Base-by-base conservation (phyloP, 768 basidiomycete species). In the Rhizopogon rudus region DNA sequence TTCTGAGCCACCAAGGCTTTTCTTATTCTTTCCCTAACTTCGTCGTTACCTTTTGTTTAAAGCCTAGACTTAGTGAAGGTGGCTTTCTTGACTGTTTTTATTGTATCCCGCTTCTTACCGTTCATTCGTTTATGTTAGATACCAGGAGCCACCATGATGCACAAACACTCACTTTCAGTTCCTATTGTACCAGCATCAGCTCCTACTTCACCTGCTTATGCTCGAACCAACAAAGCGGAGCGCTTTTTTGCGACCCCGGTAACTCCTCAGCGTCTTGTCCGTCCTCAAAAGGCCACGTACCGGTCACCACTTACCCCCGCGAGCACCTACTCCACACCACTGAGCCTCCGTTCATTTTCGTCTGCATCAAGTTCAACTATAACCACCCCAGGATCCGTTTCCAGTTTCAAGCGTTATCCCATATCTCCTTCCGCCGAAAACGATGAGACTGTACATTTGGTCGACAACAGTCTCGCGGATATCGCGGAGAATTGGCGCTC, bases 401-500 rank as follows among this genome's bases (percentile, higher is more conserved):
- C 71, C 10, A 69, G 68, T 58, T 58, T 72, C 50, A 77, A 78
- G 59, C 78, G 75, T 51, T 67, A 77, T 66, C 65, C 74, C 40
- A 69, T 74, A 44, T 63, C 73, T 20, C 61, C 66, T 33, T 82
- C 79, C 16, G 80, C 77, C 12, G 79, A 79, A 61, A 74, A 75
- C 40, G 67, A 69, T 37, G 16, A 20, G 31, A 13, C 51, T 39
- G 14, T 46, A 42, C 52, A 66, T 60, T 51, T 66, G 44, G 77
- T 77, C 60, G 75, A 76, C 60, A 72, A 69, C 59, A 79, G 77
- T 62, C 72, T 83, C 22, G 80, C 82, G 14, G 82, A 86, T 65
- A 78, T 83, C 40, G 79, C 84, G 5, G 77, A 79, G 35, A 88
- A 81, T 65, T 91, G 88, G 88, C 78, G 88, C 54, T 83, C 80